These are phyloP conservation scores for Fomitopsis pulvina DNA, from an alignment of 768 basidiomycete species.

Conservation along the genomic window DNA sequence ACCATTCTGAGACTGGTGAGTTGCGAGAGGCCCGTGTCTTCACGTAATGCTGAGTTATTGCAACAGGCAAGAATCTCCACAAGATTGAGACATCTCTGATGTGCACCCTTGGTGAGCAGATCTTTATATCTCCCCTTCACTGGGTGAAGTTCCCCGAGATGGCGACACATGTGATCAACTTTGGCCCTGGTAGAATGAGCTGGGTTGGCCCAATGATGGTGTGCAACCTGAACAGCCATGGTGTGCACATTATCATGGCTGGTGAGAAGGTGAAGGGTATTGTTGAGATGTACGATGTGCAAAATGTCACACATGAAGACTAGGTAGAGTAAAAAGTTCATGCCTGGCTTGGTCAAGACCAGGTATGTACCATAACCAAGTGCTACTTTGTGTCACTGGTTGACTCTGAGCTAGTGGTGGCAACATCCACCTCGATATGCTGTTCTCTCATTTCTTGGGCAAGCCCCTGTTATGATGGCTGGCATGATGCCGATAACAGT, in stretches of 20 bases:
- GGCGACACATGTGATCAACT: constrained; percentile 93
- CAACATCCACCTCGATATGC: constrained; percentile 86
- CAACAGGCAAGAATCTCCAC: constrained; percentile 80
- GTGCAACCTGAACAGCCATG: constrained; percentile 88
- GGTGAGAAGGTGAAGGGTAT: constrained; percentile 90
- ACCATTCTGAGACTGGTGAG: constrained; percentile 88
- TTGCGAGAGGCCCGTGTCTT: too few relatives aligned
- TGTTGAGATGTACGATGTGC: constrained; percentile 73
- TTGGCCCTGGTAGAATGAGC: constrained; percentile 90
- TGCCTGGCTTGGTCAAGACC: constrained; percentile 82
- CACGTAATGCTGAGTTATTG: constrained; percentile 13
- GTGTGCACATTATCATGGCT: constrained; percentile 81
- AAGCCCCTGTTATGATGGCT: constrained; percentile 99
- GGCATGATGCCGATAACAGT: constrained; percentile 99
- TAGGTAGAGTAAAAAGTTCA: constrained; percentile 92
- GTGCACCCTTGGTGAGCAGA: constrained; percentile 85
- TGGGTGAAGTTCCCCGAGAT: constrained; percentile 89
- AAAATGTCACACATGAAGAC: constrained; percentile 64
- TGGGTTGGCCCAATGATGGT: constrained; percentile 91
- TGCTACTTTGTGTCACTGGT: not conserved
- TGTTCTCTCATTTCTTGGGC: constrained; percentile 91
- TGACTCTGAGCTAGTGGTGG: constrained; percentile 62
- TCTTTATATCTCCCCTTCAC: constrained; percentile 87
- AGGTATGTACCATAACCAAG: constrained; percentile 43
- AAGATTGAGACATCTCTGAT: constrained; percentile 64